Evolutionary conservation across 768 basidiomycete species (phyloP).

Genomic region (Mycena belliarum): DNA sequence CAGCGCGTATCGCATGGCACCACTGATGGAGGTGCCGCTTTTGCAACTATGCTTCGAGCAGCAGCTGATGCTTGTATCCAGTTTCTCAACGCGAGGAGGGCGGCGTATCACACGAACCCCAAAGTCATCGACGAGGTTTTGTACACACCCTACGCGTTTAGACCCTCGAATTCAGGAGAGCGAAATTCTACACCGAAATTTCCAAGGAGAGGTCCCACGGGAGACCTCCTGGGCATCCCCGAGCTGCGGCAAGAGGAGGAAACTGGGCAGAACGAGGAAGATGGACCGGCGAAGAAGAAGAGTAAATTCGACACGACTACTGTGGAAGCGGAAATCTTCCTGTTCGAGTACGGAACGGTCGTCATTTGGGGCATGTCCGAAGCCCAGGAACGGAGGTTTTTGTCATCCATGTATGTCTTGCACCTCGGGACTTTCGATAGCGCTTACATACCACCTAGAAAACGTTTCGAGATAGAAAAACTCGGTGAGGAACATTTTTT

Average conservation of each 20-base stretch:
- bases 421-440: constrained; percentile 2
- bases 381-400: constrained; percentile 84
- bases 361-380: constrained; percentile 99
- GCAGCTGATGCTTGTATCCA: neutral
- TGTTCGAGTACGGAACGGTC: constrained; percentile 93
- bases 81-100: constrained; percentile 83
- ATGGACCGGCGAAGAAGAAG: constrained; percentile 51
- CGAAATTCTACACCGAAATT: neutral
- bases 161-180: constrained; percentile 9
- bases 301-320: constrained; percentile 69
- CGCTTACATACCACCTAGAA: constrained; percentile 47
- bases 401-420: constrained; percentile 84
- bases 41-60: neutral
- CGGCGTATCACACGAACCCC: constrained; percentile 83
- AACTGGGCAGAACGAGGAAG: constrained; percentile 32
- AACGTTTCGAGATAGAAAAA: constrained; percentile 92
- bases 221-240: constrained; percentile 78
- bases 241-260: constrained; percentile 52
- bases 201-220: constrained; percentile 39
- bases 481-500: constrained; percentile 49
- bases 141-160: constrained; percentile 84
- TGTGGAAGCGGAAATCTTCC: constrained; percentile 83
- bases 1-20: constrained; percentile 88
- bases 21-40: constrained; percentile 59
- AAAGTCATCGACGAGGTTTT: constrained; percentile 90